phyloP scores from a whole-genome alignment of 2,329 filamentous ascomycete genomes.

The Bretziella fagacearum region DNA sequence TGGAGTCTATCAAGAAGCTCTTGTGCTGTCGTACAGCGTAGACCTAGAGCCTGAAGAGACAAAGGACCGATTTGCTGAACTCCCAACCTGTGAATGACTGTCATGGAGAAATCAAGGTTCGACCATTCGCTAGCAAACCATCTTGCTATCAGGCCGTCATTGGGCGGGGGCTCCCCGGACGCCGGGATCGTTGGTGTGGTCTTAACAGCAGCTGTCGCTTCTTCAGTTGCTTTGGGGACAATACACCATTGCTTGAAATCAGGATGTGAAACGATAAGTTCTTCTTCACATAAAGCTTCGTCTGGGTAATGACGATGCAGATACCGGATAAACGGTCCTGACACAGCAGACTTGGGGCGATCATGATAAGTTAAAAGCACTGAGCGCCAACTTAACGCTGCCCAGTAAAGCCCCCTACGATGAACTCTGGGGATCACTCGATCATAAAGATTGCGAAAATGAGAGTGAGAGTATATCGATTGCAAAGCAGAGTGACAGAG shows the following conservation, averaged over 20 bases:
- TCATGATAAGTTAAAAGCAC: constrained; percentile 21
- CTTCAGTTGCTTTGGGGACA: neutral
- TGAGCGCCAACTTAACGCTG: constrained; percentile 33
- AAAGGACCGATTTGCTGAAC: constrained; percentile 56
- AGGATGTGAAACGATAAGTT: constrained; percentile 19
- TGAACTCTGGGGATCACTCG: constrained; percentile 34
- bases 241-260: neutral
- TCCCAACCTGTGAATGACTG: constrained; percentile 52
- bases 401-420: constrained; percentile 26
- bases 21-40: constrained; percentile 25
- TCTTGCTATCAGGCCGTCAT: constrained; percentile 57
- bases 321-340: constrained; percentile 32
- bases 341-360: constrained; percentile 18
- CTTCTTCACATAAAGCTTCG: constrained; percentile 23
- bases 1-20: constrained; percentile 5
- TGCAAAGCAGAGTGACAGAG: constrained; percentile 26
- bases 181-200: neutral
- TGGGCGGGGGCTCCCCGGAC: constrained; percentile 18
- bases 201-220: neutral
- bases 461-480: constrained; percentile 29
- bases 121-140: constrained; percentile 62
- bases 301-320: constrained; percentile 29
- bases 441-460: constrained; percentile 32
- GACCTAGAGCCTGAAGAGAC: constrained; percentile 59
- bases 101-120: constrained; percentile 53